These are phyloP conservation scores for Gossypioides kirkii DNA, from an alignment of 345 rosid genomes.

Conservation along the genomic window DNA sequence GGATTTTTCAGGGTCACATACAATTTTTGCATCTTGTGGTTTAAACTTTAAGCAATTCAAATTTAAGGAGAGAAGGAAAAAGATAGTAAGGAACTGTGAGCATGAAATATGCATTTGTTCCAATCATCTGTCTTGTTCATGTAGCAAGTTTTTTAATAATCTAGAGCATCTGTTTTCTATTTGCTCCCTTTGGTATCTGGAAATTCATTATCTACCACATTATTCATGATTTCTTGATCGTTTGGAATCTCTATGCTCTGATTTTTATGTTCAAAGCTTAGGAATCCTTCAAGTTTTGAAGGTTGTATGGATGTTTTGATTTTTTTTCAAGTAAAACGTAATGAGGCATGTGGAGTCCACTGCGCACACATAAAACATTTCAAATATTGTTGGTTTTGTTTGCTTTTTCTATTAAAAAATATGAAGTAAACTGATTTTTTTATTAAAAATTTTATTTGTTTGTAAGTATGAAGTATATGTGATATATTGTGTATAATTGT, in stretches of 20 bases:
- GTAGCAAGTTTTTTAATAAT: not conserved
- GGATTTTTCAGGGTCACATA: not conserved
- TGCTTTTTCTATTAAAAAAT: too few species aligned
- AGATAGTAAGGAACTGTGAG: not conserved
- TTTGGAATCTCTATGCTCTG: not conserved
- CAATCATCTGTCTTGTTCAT: not conserved
- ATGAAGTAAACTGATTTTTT: too few species aligned
- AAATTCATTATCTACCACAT: too few species aligned
- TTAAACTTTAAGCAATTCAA: not conserved
- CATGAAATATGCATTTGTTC: not conserved
- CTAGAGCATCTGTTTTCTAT: not conserved
- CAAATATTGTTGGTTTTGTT: too few species aligned
- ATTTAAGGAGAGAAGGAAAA: not conserved
- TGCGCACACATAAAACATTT: not conserved
- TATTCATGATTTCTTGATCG: not conserved
- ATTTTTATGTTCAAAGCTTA: not conserved
- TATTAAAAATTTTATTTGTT: too few species aligned
- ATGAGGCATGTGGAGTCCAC: not conserved
- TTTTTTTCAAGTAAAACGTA: not conserved
- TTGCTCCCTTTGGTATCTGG: not conserved
- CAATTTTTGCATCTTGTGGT: not conserved
- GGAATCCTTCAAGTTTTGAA: not conserved
- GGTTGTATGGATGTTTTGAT: not conserved
- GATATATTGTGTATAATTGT: too few species aligned
- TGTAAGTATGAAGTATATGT: too few species aligned